Evolutionary conservation across 352 stramenopile species (phyloP), one percentile per base, ranked within the genome.

Genomic region (Peronosclerospora sorghi): DNA sequence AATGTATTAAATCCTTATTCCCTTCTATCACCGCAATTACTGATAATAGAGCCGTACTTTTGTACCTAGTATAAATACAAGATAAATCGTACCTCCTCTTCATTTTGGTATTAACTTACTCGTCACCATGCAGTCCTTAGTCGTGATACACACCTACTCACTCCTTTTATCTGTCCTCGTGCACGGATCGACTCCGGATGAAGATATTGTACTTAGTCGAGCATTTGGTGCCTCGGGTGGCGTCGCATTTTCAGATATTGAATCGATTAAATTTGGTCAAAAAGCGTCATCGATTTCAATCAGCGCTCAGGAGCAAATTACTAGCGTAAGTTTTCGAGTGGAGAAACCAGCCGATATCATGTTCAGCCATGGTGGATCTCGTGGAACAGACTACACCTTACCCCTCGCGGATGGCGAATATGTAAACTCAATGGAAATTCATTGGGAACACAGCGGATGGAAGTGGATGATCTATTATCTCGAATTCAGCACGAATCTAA

Each of bases 181-280:
- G n/a, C n/a, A n/a, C n/a, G n/a, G n/a, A n/a, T n/a, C n/a, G n/a
- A n/a, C n/a, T n/a, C n/a, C n/a, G 9, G 28, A 65, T 32, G 56
- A 65, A 37, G 48, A 65, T n/a, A 55, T 65, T 27, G 37, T 53
- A 27, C 47, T 65, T 3, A 59, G 51, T 7, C 12, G 52, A 19
- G 35, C 27, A 19, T 51, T 62, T 13, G 56, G 56, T 26, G 56
- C 51, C 12, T 54, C 38, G 4, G 35, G 41, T 1, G 56, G 52
- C n/a, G 41, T 48, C 20, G 35, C 47, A 12, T 65, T 65, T 47
- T 65, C 56, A 0, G 56, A 65, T 41, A 50, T 65, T 13, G 19
- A 55, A 9, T 19, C 18, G 20, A 24, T 65, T 14, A 26, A 48
- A 39, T 47, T 65, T 14, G 52, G 24, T 1, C 56, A 62, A 42